Evolutionary conservation across 2,329 filamentous ascomycete genomes (phyloP).

Genomic region (Aspergillus caelatus): DNA sequence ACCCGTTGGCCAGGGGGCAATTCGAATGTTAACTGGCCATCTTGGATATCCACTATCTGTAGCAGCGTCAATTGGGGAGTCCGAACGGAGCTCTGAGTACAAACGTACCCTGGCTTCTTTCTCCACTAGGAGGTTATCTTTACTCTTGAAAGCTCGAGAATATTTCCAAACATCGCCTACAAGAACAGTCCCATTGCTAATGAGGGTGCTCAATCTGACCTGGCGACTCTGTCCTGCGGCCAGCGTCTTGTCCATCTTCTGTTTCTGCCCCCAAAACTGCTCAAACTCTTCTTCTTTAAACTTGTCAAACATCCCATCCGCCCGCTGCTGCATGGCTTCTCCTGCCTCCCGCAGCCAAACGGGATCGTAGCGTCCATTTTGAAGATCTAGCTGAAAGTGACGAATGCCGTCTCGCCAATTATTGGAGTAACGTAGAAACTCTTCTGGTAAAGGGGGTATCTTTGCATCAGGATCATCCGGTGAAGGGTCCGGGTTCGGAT

Average conservation of each 20-base stretch:
- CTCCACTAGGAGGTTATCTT: conserved; percentile 37
- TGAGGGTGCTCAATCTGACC: conserved; percentile 41
- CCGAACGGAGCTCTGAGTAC: not conserved
- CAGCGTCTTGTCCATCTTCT: conserved; percentile 36
- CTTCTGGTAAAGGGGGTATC: conserved; percentile 43
- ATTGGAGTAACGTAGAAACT: conserved; percentile 48
- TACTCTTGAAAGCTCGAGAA: conserved; percentile 30
- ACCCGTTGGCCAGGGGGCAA: conserved; percentile 43
- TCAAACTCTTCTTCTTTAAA: conserved; percentile 60
- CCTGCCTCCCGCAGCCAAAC: conserved; percentile 60
- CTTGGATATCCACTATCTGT: conserved; percentile 39
- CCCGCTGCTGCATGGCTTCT: conserved; percentile 55
- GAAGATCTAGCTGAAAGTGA: conserved; percentile 59
- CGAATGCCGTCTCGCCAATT: conserved; percentile 57
- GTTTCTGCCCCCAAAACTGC: conserved; percentile 61
- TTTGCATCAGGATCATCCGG: conserved; percentile 32
- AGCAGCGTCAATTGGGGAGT: not conserved
- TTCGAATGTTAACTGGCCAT: conserved; percentile 37
- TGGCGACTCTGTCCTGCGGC: conserved; percentile 47
- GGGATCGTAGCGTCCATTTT: conserved; percentile 58
- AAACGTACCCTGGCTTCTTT: conserved; percentile 47
- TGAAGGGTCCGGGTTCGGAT: conserved; percentile 34
- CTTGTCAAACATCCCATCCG: conserved; percentile 58
- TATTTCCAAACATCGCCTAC: conserved; percentile 48
- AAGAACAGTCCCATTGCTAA: conserved; percentile 38